Evolutionary conservation across 768 basidiomycete species (phyloP).

Genomic region (Pisolithus albus): DNA sequence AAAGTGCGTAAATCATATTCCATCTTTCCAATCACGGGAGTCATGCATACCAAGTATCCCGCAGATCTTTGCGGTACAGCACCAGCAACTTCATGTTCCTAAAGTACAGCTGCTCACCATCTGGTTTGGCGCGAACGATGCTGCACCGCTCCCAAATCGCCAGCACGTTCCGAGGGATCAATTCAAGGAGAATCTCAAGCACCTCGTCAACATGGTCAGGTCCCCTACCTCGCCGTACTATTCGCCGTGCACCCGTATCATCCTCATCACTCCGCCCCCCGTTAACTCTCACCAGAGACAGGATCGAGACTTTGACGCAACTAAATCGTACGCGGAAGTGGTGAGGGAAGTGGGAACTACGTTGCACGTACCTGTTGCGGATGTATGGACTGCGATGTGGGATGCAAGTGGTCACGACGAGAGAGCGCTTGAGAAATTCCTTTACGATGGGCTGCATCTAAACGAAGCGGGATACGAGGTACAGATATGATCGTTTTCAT

Average conservation of each 20-base stretch:
- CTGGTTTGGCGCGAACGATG: constrained; percentile 92
- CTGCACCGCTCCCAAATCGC: constrained; percentile 51
- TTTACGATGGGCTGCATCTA: constrained; percentile 78
- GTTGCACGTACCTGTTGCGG: constrained; percentile 55
- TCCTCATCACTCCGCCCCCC: constrained; percentile 84
- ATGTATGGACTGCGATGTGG: constrained; percentile 72
- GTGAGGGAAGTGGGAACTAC: constrained; percentile 54
- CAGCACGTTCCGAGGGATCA: constrained; percentile 72
- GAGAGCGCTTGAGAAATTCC: constrained; percentile 40
- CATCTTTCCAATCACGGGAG: neutral
- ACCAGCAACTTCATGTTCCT: constrained; percentile 42
- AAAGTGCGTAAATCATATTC: constrained; percentile 37
- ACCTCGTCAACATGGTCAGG: constrained; percentile 56
- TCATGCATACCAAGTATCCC: neutral
- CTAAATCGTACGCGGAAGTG: constrained; percentile 64
- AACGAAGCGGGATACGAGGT: constrained; percentile 71
- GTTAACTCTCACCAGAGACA: constrained; percentile 57
- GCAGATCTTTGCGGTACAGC: constrained; percentile 53
- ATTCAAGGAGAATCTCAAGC: constrained; percentile 57
- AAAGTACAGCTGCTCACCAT: constrained; percentile 69
- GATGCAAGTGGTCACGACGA: constrained; percentile 62
- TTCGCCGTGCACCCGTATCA: constrained; percentile 65
- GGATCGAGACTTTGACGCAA: constrained; percentile 52
- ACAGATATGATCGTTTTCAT: constrained; percentile 37
- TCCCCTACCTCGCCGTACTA: constrained; percentile 56